Base-by-base conservation (phyloP, 129 eudicot genomes). In the Solidago caesia region DNA sequence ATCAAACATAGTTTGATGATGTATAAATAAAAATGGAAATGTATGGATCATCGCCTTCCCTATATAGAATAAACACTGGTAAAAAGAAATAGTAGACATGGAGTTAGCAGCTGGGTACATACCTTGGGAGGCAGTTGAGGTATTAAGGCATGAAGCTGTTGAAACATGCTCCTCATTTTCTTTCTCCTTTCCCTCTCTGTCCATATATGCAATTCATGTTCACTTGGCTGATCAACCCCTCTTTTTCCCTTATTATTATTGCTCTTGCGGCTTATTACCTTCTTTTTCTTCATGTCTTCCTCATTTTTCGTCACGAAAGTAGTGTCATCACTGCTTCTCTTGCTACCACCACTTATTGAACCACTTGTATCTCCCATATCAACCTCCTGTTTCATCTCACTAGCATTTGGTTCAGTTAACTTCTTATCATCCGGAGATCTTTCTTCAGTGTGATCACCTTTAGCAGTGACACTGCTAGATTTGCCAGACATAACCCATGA, bases 121-220 rank as follows among this genome's bases (percentile, higher is more conserved):
- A 90, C 98, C 96, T 90, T 93, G 7, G 80, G 77, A 72, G 96
- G 87, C 44, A 92, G 92, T 43, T 88, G 90, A 79, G 98, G 96
- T 63, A 93, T 81, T 77, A 90, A 81, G 82, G 85, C 83, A 76
- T 90, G 98, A 44, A 93, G 98, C 71, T 67, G 88, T 27, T 83
- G 67, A 42, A 93, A 93, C 98, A 93, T 90, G 76, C 79, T 77
- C 68, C 89, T 88, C 97, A 94, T 94, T 85, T 86, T 94, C 88
- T 94, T 94, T 82, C 97, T 86, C 74, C 98, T 88, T 69, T 94
- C 98, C 49, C 98, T 88, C 75, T 90, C 98, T 0, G 96, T 90
- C 88, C 82, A 86, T 73, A 86, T 90, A 75, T 94, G 98, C 68
- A 87, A 41, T 61, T 88, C 92, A 55, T 90, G 96, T 41, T 89